Evolutionary conservation across 1,139 yeast genomes (phyloP), one percentile per base, ranked within the genome.

Genomic region (Saccharomyces hybrid): DNA sequence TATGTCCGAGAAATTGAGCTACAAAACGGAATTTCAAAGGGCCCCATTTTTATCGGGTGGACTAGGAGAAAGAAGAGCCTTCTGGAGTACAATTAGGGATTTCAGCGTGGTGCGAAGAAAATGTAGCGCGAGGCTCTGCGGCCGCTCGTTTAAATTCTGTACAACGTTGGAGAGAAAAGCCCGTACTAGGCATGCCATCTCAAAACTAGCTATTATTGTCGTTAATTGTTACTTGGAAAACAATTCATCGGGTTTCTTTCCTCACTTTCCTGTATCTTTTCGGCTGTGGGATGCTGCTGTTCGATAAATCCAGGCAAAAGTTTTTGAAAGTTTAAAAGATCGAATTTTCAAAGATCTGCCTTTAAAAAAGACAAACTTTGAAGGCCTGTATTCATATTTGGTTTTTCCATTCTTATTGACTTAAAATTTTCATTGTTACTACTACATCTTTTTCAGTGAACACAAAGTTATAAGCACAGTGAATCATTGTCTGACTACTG

Each of bases 11-110:
- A 38, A 19, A 38, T n/a, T 16, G 19, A 19, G 44, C 26, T 38
- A 9, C 24, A 19, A 38, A 38, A 38, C 44, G 44, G 44, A 16
- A 38, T 38, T 38, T 38, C 44, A 19, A 38, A 38, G 44, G 44
- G 44, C 44, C 44, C 26, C 44, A 38, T 38, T 38, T 38, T 38
- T 38, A 38, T 38, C 44, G 44, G 44, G 44, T 38, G 44, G 44
- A 38, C 44, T 38, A 38, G 12, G 44, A 24, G 44, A 34, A 38
- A 38, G 44, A 38, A 38, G 11, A 38, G 44, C 44, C 44, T 38
- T 38, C 44, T 38, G 44, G 44, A 38, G 44, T 14, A 38, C 24
- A 38, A 24, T 19, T 38, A 9, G 44, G 24, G 44, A 16, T 24
- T 12, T 38, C 44, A 38, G 24, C 24, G 44, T 38, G 11, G 44